These are phyloP conservation scores for Marasmius tenuissimus DNA, from an alignment of 1,284 basidiomycete genomes.

Conservation along the genomic window DNA sequence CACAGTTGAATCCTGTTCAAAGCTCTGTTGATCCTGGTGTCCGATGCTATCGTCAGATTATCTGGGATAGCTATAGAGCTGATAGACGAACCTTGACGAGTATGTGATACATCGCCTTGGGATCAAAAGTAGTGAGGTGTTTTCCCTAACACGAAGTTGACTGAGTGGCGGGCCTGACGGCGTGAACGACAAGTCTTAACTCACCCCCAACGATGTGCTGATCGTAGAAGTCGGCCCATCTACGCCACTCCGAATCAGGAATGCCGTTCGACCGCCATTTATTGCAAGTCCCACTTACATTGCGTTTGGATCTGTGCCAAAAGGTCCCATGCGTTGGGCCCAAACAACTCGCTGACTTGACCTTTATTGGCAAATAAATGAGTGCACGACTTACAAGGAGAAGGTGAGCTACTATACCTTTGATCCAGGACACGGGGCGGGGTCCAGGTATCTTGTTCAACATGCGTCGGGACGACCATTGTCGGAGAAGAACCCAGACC, in stretches of 20 bases:
- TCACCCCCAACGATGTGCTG: not conserved
- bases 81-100: constrained; percentile 9
- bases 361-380: not conserved
- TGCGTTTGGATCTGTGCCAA: no score
- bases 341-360: constrained; percentile 1
- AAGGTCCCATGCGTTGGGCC: no score
- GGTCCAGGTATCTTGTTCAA: constrained; percentile 31
- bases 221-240: no score
- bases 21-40: constrained; percentile 2
- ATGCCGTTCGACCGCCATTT: no score
- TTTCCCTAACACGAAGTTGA: constrained; percentile 17
- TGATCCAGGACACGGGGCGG: constrained; percentile 22
- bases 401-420: constrained; percentile 16
- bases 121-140: constrained; percentile 28
- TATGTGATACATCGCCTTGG: constrained; percentile 33
- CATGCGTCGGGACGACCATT: not conserved
- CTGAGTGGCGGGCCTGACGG: not conserved
- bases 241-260: no score
- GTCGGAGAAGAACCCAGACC: not conserved
- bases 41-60: not conserved
- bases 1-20: constrained; percentile 2
- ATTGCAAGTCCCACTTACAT: no score
- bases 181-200: not conserved
- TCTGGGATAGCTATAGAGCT: no score
- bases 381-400: not conserved